These are phyloP conservation scores for Epichloe scottii DNA, from an alignment of 2,329 filamentous ascomycete genomes.

Conservation along the genomic window DNA sequence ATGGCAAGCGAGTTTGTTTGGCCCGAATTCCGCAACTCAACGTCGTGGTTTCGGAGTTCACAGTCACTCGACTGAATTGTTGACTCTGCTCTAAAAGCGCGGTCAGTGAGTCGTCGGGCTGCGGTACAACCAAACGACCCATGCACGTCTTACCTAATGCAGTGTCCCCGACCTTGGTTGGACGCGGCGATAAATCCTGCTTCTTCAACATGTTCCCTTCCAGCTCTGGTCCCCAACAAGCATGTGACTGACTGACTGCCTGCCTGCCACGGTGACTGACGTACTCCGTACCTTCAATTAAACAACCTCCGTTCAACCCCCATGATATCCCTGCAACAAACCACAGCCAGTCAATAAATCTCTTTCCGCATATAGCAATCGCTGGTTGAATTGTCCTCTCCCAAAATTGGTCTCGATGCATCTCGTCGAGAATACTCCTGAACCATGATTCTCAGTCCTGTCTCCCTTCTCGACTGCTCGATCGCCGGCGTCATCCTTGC, in stretches of 20 bases:
- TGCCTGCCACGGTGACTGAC: too few relatives aligned
- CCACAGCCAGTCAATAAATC: not conserved
- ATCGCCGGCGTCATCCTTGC: slow-evolving; percentile 59
- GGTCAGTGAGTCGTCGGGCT: too few relatives aligned
- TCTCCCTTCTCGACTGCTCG: slow-evolving; percentile 64
- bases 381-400: not conserved
- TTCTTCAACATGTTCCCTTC: too few relatives aligned
- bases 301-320: too few relatives aligned
- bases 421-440: not conserved
- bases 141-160: not conserved
- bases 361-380: not conserved
- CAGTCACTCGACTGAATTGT: too few relatives aligned
- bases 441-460: slow-evolving; percentile 58
- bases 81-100: too few relatives aligned
- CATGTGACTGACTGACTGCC: not conserved
- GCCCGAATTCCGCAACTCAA: too few relatives aligned
- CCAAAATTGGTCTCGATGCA: not conserved
- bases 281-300: too few relatives aligned
- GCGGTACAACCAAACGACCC: too few relatives aligned
- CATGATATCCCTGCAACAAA: too few relatives aligned
- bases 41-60: too few relatives aligned
- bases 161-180: not conserved
- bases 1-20: too few relatives aligned
- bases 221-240: not conserved
- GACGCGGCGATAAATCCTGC: not conserved